A percentile compares a stretch with the other conserved stretches of the same genome.
These are phyloP conservation scores for Russula olivacea DNA, from an alignment of 768 basidiomycete genomes.

Conservation along the genomic window DNA sequence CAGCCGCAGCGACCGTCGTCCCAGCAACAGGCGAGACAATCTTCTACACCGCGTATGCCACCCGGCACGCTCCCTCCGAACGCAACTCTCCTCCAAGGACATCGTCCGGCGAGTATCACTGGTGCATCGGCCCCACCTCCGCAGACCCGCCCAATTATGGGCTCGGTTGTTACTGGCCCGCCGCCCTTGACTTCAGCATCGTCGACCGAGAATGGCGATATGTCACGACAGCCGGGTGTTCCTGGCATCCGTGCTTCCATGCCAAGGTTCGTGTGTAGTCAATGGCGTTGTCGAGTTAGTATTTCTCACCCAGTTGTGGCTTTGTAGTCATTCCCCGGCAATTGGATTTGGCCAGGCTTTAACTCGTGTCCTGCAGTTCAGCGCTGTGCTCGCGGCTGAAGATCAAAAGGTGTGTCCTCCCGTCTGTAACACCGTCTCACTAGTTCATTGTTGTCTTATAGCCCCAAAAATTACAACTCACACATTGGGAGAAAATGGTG, in stretches of 20 bases:
- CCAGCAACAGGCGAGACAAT: slow-evolving; percentile 42
- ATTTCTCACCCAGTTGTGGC: neutral
- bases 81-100: slow-evolving; percentile 26
- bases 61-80: slow-evolving; percentile 35
- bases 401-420: slow-evolving; percentile 39
- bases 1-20: slow-evolving; percentile 31
- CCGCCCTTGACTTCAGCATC: slow-evolving; percentile 12
- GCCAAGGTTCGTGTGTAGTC: slow-evolving; percentile 10
- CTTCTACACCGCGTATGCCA: slow-evolving; percentile 43
- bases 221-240: slow-evolving; percentile 13
- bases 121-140: slow-evolving; percentile 14
- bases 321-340: slow-evolving; percentile 3
- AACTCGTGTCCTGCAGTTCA: slow-evolving; percentile 62
- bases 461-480: slow-evolving; percentile 52
- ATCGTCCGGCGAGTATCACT: slow-evolving; percentile 23
- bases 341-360: slow-evolving; percentile 60
- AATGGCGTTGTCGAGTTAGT: neutral
- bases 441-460: neutral
- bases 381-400: slow-evolving; percentile 55
- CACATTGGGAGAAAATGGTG: slow-evolving; percentile 63
- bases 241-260: slow-evolving; percentile 11
- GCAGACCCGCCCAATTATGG: slow-evolving; percentile 8
- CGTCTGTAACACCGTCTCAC: neutral
- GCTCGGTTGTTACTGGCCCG: slow-evolving; percentile 2
- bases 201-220: slow-evolving; percentile 18